A percentile compares a stretch with the other conserved stretches of the same genome.
Conservation (phyloP, 257 asterid species). For the Misopates orontium region DNA sequence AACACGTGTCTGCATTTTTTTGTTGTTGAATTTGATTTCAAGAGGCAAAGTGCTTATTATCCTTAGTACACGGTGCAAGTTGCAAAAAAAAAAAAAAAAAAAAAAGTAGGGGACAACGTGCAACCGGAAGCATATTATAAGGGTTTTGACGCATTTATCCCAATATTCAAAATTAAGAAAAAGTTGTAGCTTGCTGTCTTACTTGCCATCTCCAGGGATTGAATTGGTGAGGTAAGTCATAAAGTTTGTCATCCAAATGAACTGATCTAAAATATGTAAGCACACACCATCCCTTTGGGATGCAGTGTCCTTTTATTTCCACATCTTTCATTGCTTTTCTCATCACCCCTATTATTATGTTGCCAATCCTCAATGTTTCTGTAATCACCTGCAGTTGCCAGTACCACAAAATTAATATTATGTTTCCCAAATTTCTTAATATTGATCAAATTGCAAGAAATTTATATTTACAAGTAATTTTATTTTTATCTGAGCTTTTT, state of each 20-base stretch:
- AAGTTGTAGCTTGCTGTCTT: conserved; percentile 29
- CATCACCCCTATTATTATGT: conserved; percentile 83
- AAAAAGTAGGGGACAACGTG: no score
- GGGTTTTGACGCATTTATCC: no score
- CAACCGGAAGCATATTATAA: no score
- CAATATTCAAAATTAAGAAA: neutral
- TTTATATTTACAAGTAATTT: no score
- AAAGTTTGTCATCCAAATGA: conserved; percentile 65
- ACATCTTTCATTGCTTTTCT: conserved; percentile 87
- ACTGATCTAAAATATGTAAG: conserved; percentile 79
- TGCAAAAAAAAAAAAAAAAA: no score
- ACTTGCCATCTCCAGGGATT: conserved; percentile 98
- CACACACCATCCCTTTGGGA: conserved; percentile 90
- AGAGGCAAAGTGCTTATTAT: no score
- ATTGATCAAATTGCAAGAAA: no score
- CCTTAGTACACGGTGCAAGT: no score
- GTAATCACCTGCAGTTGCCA: conserved; percentile 63
- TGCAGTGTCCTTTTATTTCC: conserved; percentile 67
- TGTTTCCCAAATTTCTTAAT: no score
- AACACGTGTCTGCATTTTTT: no score
- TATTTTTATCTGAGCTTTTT: no score
- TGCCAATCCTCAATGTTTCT: conserved; percentile 86
- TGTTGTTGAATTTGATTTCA: neutral
- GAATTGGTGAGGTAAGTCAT: conserved; percentile 70
- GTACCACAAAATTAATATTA: neutral